Evolutionary conservation across 2,329 filamentous ascomycete genomes (phyloP).

Genomic region (Bertia moriformis): DNA sequence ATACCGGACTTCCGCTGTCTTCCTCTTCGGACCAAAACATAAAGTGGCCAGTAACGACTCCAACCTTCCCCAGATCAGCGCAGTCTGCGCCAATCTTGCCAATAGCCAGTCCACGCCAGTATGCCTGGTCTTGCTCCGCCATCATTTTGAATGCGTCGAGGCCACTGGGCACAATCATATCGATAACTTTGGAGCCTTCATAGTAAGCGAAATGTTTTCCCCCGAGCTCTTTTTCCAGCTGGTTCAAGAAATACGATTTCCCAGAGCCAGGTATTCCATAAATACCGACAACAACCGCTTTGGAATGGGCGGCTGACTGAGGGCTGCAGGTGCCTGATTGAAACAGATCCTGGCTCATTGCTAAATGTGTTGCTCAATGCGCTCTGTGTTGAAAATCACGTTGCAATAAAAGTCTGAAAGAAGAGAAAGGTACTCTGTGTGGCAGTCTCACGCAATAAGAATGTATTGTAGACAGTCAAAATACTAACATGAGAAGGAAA

Average conservation of each 20-base stretch:
- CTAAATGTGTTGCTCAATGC: too few species aligned
- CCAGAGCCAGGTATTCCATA: constrained; percentile 40
- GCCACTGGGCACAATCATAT: constrained; percentile 23
- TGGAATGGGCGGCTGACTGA: constrained; percentile 8
- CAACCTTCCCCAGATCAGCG: constrained; percentile 14
- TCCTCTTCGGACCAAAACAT: constrained; percentile 32
- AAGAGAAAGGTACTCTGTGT: too few species aligned
- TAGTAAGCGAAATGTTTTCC: constrained; percentile 24
- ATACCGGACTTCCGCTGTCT: constrained; percentile 14
- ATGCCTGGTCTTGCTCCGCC: constrained; percentile 15
- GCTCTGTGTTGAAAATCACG: too few species aligned
- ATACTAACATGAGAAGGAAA: too few species aligned
- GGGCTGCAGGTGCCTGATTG: not conserved
- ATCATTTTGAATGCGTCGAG: constrained; percentile 29
- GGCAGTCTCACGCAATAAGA: too few species aligned
- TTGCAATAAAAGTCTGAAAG: too few species aligned
- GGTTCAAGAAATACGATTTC: constrained; percentile 29
- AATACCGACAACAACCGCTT: constrained; percentile 29
- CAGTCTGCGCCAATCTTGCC: constrained; percentile 22
- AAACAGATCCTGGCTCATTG: too few species aligned
- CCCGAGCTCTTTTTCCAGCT: too few species aligned
- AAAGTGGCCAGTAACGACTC: constrained; percentile 37
- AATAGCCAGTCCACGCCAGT: constrained; percentile 28
- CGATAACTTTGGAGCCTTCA: constrained; percentile 36
- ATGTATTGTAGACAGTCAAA: too few species aligned